Conservation (phyloP, 176 grass and related monocot genomes). For the Echinochloa phyllopogon region DNA sequence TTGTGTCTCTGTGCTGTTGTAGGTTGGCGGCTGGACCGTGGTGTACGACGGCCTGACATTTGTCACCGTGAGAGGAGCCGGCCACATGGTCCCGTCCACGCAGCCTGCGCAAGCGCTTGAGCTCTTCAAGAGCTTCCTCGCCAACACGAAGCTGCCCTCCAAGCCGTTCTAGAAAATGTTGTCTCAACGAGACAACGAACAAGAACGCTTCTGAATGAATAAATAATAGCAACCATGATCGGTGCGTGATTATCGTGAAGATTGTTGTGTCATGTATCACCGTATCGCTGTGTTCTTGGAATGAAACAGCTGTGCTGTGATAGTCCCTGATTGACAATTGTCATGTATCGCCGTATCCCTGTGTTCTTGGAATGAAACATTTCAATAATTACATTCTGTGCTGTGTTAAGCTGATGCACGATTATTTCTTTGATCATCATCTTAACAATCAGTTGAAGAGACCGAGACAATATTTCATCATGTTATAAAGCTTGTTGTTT, state of each 20-base stretch:
- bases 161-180: slow-evolving; percentile 36
- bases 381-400: too few relatives aligned
- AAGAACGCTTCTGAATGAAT: background rate
- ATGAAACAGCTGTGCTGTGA: background rate
- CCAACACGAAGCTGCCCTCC: slow-evolving; percentile 43
- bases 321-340: background rate
- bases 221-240: background rate
- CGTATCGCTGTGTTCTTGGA: background rate
- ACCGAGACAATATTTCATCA: too few relatives aligned
- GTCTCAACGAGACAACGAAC: background rate
- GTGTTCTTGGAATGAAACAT: too few relatives aligned
- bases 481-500: too few relatives aligned
- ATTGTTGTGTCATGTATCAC: background rate
- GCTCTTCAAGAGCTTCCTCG: slow-evolving; percentile 51
- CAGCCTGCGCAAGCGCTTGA: slow-evolving; percentile 13
- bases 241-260: background rate
- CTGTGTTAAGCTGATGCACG: too few relatives aligned
- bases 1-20: slow-evolving; percentile 9
- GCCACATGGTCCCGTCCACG: slow-evolving; percentile 52
- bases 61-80: slow-evolving; percentile 55
- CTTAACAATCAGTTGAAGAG: too few relatives aligned
- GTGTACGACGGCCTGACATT: slow-evolving; percentile 61
- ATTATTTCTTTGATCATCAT: too few relatives aligned
- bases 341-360: too few relatives aligned
- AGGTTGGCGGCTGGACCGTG: slow-evolving; percentile 68